Base-by-base conservation (phyloP, 768 basidiomycete genomes). In the Inosperma sp. region DNA sequence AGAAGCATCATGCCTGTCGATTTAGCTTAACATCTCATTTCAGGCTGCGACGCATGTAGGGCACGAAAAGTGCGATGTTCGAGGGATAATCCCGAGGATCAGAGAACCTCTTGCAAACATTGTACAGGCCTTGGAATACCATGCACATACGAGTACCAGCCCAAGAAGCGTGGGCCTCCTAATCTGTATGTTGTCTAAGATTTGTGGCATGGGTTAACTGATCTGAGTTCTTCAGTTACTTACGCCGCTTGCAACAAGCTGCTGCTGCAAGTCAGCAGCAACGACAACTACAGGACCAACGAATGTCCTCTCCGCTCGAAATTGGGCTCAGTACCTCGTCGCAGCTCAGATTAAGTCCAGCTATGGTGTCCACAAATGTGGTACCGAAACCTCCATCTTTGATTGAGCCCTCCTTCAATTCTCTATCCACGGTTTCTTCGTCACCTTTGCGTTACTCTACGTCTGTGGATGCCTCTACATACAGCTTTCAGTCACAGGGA, bases 81-180 rank as follows among this genome's bases (percentile, higher is more conserved):
- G 5, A 75, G 85, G 55, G 90, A 92, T 62, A 84, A 84, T 58
- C 79, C 83, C 21, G 86, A 88, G 55, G 86, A 88, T 62, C 72
- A 79, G 8, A 86, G 84, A 66, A 82, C 82, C 56, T 76, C 85
- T 7, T 93, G 90, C 85, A 92, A 88, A 64, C 90, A 93, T 63
- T 93, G 90, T 65, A 74, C 86, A 58, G 78, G 85, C 1, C 80
- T 93, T 43, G 85, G 82, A 16, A 86, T 93, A 42, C 79, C 83
- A 5, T 93, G 93, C 66, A 92, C 88, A 1, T 95, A 93, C 59
- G 87, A 91, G 62, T 94, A 94, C 65, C 87, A 89, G 64, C 93
- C 93, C 16, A 93, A 93, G 75, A 94, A 94, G 68, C 75, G 93
- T 49, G 93, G 93, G 0, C 93, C 93, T 3, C 93, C 92, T 2